Base-by-base conservation (phyloP, 1,139 yeast species). In the Candida labiduridarum region DNA sequence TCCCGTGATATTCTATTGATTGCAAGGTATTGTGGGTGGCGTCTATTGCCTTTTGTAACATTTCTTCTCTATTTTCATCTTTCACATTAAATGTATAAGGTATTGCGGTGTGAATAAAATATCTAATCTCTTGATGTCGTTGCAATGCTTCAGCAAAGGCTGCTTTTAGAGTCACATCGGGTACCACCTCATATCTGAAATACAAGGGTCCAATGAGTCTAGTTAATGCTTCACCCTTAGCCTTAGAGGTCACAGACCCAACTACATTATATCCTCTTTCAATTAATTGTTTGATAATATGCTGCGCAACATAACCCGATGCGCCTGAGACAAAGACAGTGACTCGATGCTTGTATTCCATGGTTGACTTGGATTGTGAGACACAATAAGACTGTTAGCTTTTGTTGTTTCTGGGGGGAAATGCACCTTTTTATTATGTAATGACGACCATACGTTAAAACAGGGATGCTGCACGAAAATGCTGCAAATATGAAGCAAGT, bases 131-230 rank as follows among this genome's bases (percentile, higher is more conserved):
- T 4, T 80, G 71, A 56, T 81, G 75, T 3, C 63, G 64, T 56
- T 72, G 59, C 50, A 84, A 68, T 2, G 74, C 79, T 22, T 69
- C 66, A 59, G 83, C 85, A 56, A 83, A 84, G 0, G 87, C 86
- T 45, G 71, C 75, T 4, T 64, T 68, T 2, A 60, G 64, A 7
- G 69, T 68, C 52, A 84, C 75, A 55, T 81, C 87, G 12, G 66
- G 59, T 10, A 84, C 86, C 38, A 82, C 62, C 49, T 69, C 86
- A 56, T 63, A 33, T 60, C 56, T 44, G 63, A 71, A 48, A 61
- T 60, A 49, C 72, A 72, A 55, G 63, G 65, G 41, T 64, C 55
- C 52, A 65, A 57, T 54, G 76, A 59, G 8, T 63, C 79, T 79
- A 38, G 56, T 54, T 48, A 66, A 59, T 5, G 49, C 51, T 4